phyloP scores from a whole-genome alignment of 2,329 filamentous ascomycete genomes.

The Diaporthe helianthi region DNA sequence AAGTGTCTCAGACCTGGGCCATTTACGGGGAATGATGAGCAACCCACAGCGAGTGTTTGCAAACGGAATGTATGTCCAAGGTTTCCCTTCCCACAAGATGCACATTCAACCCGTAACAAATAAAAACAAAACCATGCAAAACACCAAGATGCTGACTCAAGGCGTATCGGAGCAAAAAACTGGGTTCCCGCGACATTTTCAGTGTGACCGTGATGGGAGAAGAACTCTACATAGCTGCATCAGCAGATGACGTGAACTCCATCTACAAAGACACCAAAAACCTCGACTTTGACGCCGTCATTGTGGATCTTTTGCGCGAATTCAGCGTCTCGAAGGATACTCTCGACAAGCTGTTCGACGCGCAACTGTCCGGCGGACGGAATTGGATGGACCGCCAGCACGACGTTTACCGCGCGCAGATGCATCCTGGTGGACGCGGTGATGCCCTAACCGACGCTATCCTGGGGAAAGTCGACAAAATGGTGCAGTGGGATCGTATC shows the following conservation, averaged over 20 bases:
- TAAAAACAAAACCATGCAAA: neutral
- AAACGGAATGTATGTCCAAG: neutral
- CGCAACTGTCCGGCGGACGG: neutral
- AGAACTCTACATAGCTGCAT: neutral
- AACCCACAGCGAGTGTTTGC: neutral
- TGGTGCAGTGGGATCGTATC: neutral
- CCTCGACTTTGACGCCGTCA: neutral
- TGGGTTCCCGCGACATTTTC: neutral
- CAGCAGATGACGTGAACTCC: neutral
- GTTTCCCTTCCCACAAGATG: neutral
- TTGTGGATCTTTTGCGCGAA: neutral
- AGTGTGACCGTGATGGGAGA: neutral
- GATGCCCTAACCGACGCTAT: neutral
- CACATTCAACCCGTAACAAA: neutral
- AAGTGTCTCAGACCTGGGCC: neutral
- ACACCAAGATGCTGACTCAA: neutral
- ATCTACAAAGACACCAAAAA: constrained; percentile 5
- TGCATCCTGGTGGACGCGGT: neutral
- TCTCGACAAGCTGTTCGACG: neutral
- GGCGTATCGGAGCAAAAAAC: neutral
- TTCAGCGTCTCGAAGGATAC: neutral
- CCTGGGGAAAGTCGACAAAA: neutral
- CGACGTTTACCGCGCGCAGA: neutral
- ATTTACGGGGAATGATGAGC: neutral
- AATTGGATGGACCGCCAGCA: neutral